A percentile compares a stretch with the other conserved stretches of the same genome.
phyloP scores from a whole-genome alignment of 768 basidiomycete species.

The Amanita phalloides region DNA sequence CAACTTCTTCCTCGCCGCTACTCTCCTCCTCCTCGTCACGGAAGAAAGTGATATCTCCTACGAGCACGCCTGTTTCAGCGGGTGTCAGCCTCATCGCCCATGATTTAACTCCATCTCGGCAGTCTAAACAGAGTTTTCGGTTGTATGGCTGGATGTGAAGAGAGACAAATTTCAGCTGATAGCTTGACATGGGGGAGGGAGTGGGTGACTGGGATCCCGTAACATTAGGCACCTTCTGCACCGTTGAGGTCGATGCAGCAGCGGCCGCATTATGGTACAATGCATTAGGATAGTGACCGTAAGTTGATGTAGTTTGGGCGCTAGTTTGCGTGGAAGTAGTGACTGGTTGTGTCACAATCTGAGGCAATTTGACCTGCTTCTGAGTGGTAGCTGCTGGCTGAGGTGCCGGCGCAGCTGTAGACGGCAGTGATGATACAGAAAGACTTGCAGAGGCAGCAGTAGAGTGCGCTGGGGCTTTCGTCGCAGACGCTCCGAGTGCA shows the following conservation, averaged over 20 bases:
- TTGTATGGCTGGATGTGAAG: constrained; percentile 49
- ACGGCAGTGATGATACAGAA: constrained; percentile 9
- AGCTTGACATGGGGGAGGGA: constrained; percentile 23
- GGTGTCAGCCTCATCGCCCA: constrained; percentile 59
- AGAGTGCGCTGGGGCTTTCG: constrained; percentile 13
- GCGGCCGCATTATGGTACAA: constrained; percentile 27
- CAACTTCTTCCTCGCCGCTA: constrained; percentile 43
- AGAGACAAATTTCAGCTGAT: constrained; percentile 42
- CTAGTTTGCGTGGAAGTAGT: neutral
- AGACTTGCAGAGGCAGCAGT: constrained; percentile 11
- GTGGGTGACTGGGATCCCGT: constrained; percentile 27
- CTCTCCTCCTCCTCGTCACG: constrained; percentile 50
- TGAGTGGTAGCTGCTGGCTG: constrained; percentile 22
- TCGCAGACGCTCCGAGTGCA: constrained; percentile 14
- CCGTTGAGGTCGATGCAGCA: constrained; percentile 10
- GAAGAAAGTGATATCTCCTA: constrained; percentile 44
- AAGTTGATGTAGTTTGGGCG: constrained; percentile 7
- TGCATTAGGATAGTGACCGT: constrained; percentile 46
- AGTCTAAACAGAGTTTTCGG: constrained; percentile 47
- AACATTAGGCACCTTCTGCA: constrained; percentile 13
- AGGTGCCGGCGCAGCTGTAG: constrained; percentile 16
- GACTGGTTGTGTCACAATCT: constrained; percentile 1
- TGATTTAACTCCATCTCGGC: constrained; percentile 59
- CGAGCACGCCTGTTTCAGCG: constrained; percentile 43
- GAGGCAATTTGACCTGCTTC: constrained; percentile 13